Conservation (phyloP, 1,284 basidiomycete genomes). For the Moesziomyces globuligerus region DNA sequence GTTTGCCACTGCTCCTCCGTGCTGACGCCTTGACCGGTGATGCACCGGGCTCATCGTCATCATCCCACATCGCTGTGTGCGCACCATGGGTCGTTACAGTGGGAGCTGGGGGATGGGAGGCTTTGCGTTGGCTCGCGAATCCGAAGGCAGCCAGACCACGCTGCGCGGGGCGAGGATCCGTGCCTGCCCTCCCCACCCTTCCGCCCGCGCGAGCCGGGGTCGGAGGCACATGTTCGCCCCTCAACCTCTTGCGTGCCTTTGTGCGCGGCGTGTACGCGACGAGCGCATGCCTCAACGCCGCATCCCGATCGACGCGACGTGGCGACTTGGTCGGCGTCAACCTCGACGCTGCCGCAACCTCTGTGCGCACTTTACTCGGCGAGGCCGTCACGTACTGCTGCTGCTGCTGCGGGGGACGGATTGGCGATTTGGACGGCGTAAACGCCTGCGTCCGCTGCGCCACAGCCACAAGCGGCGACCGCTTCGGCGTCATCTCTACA, state of each 20-base stretch:
- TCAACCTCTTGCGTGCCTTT: conserved; percentile 56
- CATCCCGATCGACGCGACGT: conserved; percentile 8
- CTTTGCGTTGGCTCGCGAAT: conserved; percentile 17
- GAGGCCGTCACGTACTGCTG: conserved; percentile 27
- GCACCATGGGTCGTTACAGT: conserved; percentile 5
- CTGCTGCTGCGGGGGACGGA: not conserved
- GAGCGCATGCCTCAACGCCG: conserved; percentile 17
- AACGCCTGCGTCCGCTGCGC: conserved; percentile 5
- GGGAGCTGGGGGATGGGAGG: not conserved
- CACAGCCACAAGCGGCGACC: conserved; percentile 15
- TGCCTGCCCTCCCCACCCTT: not conserved
- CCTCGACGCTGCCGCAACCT: conserved; percentile 7
- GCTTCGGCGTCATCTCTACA: conserved; percentile 43
- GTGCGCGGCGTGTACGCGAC: conserved; percentile 55
- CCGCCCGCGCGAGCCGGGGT: conserved; percentile 28
- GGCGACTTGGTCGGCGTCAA: conserved; percentile 15
- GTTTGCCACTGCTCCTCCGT: conserved; percentile 2
- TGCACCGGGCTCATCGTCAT: conserved; percentile 5
- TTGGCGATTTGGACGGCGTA: conserved; percentile 13
- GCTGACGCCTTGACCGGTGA: conserved; percentile 29
- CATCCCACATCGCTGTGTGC: conserved; percentile 5
- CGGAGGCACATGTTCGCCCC: conserved; percentile 58
- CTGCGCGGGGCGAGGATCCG: conserved; percentile 15
- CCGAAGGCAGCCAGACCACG: conserved; percentile 21
- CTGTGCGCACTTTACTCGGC: conserved; percentile 25